These are phyloP conservation scores for Pseudogymnoascus sp. DNA, from an alignment of 2,329 filamentous ascomycete species.

Conservation along the genomic window DNA sequence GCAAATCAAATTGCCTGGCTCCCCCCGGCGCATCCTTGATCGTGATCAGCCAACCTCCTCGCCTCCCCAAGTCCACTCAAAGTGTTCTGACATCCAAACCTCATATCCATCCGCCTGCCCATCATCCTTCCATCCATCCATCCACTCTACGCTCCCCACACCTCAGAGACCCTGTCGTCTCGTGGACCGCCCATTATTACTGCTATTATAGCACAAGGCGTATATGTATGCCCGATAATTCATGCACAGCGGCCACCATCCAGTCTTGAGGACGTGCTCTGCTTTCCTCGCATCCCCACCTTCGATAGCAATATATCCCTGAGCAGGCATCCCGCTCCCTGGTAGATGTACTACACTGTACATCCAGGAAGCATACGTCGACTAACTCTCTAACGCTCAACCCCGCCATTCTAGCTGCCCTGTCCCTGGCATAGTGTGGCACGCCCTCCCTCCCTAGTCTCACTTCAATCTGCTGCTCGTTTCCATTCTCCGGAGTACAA, in stretches of 20 bases:
- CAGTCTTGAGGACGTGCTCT: not conserved
- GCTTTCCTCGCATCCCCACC: not conserved
- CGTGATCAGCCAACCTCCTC: not conserved
- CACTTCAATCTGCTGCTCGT: conserved; percentile 1
- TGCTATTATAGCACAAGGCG: conserved; percentile 1
- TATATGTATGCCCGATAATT: not conserved
- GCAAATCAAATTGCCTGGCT: not conserved
- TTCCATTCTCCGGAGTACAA: conserved; percentile 3
- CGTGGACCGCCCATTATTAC: not conserved
- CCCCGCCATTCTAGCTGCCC: not conserved
- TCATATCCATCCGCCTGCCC: conserved; percentile 1
- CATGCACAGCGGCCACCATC: not conserved
- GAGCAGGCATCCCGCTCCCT: conserved; percentile 1
- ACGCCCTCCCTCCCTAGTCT: not conserved
- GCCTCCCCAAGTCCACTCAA: not conserved
- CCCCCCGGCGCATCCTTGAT: not conserved
- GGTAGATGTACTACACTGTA: not conserved
- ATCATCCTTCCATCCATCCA: not conserved
- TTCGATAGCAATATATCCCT: not conserved
- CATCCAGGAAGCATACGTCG: not conserved
- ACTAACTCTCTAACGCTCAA: conserved; percentile 6
- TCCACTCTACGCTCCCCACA: not conserved
- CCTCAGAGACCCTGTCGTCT: not conserved
- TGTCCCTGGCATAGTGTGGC: conserved; percentile 5
- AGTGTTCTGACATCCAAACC: not conserved